A percentile compares a stretch with the other conserved stretches of the same genome.
Conservation (phyloP, 192 early-diverging fungal species). For the Coemansia sp. region DNA sequence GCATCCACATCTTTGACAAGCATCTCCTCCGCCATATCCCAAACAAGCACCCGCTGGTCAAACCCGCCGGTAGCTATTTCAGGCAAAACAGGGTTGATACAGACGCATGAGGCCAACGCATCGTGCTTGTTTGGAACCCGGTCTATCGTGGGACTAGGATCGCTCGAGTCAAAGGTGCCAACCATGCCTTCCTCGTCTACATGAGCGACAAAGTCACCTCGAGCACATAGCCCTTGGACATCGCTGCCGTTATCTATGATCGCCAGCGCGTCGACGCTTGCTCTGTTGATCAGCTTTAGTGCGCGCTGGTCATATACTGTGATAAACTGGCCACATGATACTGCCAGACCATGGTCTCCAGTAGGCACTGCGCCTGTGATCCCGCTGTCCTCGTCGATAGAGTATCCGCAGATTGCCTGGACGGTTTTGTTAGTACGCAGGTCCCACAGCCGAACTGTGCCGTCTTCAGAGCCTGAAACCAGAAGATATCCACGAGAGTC, state of each 20-base stretch:
- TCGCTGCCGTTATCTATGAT: slow-evolving; percentile 8
- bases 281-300: not conserved
- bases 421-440: slow-evolving; percentile 12
- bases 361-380: slow-evolving; percentile 22
- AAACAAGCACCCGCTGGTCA: slow-evolving; percentile 33
- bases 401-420: slow-evolving; percentile 21
- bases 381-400: slow-evolving; percentile 3
- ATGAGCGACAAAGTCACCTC: slow-evolving; percentile 49
- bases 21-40: slow-evolving; percentile 41
- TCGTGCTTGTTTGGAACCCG: slow-evolving; percentile 24
- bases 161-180: slow-evolving; percentile 29
- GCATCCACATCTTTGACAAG: not conserved
- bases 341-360: slow-evolving; percentile 21
- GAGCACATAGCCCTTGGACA: slow-evolving; percentile 32
- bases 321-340: slow-evolving; percentile 15
- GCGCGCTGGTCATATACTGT: slow-evolving; percentile 34
- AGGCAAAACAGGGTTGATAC: slow-evolving; percentile 28
- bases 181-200: slow-evolving; percentile 38
- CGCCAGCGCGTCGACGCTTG: not conserved
- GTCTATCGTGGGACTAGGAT: slow-evolving; percentile 4
- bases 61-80: slow-evolving; percentile 39
- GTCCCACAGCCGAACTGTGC: slow-evolving; percentile 42
- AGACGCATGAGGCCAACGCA: slow-evolving; percentile 33
- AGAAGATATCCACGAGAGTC: slow-evolving; percentile 10
- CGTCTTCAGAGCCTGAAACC: slow-evolving; percentile 45